phyloP scores from a whole-genome alignment of 345 rosid species.

The Angophora floribunda region DNA sequence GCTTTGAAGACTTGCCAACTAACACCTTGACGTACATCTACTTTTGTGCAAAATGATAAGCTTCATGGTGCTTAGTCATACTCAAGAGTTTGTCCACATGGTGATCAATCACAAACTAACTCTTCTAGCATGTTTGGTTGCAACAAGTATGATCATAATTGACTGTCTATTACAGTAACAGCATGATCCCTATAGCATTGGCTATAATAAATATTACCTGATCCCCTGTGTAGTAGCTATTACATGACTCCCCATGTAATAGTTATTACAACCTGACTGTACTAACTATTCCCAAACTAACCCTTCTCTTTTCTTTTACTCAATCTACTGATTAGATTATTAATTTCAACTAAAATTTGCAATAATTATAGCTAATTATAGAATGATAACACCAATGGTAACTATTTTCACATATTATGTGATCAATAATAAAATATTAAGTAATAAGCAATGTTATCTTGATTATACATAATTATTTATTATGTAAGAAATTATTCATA shows the following conservation, averaged over 20 bases:
- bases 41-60: not conserved
- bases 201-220: not conserved
- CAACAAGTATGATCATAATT: not conserved
- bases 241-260: not conserved
- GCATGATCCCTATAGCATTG: not conserved
- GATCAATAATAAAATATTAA: not conserved
- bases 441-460: not conserved
- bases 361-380: not conserved
- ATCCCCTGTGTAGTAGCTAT: not conserved
- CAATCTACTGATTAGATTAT: not conserved
- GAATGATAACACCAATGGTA: not conserved
- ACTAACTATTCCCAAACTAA: not conserved
- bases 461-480: not conserved
- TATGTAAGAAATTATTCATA: not conserved
- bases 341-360: not conserved
- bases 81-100: not conserved
- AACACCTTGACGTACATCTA: not conserved
- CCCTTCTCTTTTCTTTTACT: not conserved
- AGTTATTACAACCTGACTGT: not conserved
- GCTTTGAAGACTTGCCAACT: not conserved
- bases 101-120: not conserved
- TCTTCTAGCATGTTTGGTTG: not conserved
- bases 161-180: not conserved
- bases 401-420: not conserved
- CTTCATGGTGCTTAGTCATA: not conserved